Conservation (phyloP, 2,329 filamentous ascomycete genomes). For the Clarireedia hainanense region DNA sequence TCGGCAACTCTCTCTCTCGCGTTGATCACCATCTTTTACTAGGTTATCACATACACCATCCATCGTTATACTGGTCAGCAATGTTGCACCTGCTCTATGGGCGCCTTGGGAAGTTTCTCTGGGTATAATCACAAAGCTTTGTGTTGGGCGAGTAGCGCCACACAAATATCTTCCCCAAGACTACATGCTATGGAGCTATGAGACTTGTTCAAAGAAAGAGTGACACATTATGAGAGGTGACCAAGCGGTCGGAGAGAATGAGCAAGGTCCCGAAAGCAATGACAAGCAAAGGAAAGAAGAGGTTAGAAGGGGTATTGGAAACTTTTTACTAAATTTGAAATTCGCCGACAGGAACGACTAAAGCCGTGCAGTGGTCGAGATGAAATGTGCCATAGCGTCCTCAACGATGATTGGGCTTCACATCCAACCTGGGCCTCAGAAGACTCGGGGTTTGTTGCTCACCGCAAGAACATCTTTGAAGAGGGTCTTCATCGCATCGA, state of each 20-base stretch:
- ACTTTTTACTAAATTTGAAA: conserved; percentile 4
- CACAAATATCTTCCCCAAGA: background rate
- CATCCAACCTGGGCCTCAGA: conserved; percentile 99
- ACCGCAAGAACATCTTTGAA: conserved; percentile 92
- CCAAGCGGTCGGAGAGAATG: background rate
- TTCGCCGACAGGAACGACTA: conserved; percentile 56
- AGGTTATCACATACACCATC: too few relatives aligned
- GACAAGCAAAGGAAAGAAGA: background rate
- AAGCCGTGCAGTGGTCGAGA: conserved; percentile 92
- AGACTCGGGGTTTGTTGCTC: conserved; percentile 94
- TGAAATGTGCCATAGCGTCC: conserved; percentile 83
- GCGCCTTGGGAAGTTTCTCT: too few relatives aligned
- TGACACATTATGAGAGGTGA: background rate
- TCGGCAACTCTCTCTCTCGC: too few relatives aligned
- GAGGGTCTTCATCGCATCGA: conserved; percentile 93
- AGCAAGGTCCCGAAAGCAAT: background rate
- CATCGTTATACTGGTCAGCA: too few relatives aligned
- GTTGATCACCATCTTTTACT: too few relatives aligned
- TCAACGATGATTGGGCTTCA: conserved; percentile 98
- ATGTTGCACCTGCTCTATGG: too few relatives aligned
- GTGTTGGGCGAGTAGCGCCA: background rate
- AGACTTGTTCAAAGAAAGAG: background rate
- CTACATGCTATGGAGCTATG: background rate
- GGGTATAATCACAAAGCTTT: background rate
- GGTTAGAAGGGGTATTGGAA: background rate